Conservation (phyloP, 31 red algal genomes). For the Bonnemaisonia californica region DNA sequence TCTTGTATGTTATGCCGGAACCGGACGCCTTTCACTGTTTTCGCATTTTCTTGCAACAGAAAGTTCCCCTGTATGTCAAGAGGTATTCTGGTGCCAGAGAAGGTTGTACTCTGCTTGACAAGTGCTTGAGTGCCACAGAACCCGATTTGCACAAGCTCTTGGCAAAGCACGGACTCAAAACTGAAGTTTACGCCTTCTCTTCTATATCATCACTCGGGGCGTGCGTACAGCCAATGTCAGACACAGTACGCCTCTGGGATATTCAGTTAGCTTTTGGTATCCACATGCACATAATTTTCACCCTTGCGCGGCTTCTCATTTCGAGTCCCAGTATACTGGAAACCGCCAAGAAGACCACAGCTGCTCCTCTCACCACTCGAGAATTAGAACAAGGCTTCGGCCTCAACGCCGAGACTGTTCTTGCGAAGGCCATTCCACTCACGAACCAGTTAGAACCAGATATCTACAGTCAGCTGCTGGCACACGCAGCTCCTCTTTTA, state of each 20-base stretch:
- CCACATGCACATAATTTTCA: conserved; percentile 92
- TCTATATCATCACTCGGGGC: conserved; percentile 80
- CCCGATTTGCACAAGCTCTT: conserved; percentile 65
- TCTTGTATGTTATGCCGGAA: conserved; percentile 93
- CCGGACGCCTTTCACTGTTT: conserved; percentile 91
- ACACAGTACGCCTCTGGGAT: conserved; percentile 87
- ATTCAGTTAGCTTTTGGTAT: conserved; percentile 88
- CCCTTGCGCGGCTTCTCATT: conserved; percentile 68
- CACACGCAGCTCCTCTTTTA: conserved; percentile 15
- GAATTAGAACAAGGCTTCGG: conserved; percentile 77
- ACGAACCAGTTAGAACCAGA: conserved; percentile 32
- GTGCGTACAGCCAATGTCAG: conserved; percentile 88
- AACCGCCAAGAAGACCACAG: conserved; percentile 30
- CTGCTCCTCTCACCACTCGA: conserved; percentile 58
- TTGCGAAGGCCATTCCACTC: conserved; percentile 53
- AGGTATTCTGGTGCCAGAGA: conserved; percentile 71
- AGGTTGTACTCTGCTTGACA: conserved; percentile 78
- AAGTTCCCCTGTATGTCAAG: conserved; percentile 78
- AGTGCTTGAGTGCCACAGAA: conserved; percentile 55
- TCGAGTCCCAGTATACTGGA: conserved; percentile 56
- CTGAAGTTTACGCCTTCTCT: conserved; percentile 89
- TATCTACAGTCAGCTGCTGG: conserved; percentile 45
- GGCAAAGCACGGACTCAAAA: conserved; percentile 52
- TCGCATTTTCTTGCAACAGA: conserved; percentile 57
- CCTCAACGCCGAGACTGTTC: conserved; percentile 60